Base-by-base conservation (phyloP, 176 grass and related monocot species). In the Paspalum vaginatum region DNA sequence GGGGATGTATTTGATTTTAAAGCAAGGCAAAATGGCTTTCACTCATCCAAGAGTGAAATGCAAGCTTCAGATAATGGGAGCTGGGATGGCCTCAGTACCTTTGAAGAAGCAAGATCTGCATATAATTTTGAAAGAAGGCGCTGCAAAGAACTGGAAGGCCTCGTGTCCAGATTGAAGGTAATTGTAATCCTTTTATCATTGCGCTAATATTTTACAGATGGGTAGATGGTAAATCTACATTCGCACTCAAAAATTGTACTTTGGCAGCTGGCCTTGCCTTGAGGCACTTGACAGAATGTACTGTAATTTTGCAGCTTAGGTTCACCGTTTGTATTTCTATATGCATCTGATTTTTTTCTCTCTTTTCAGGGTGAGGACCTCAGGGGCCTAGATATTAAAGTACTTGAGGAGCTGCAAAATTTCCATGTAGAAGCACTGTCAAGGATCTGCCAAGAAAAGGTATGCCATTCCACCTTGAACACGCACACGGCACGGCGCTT, bases 381-480 rank as follows among this genome's bases (percentile, higher is more conserved):
- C 44, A 93, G 64, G 76, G 95, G 92, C 12, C 81, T 98, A 74
- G 92, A 98, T 81, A 52, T 73, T 45, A 89, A 77, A 83, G 86
- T 87, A 32, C 90, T 98, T 48, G 92, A 98, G 57, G 95, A 92
- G 9, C 59, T 95, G 66, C 92, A 98, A 61, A 98, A 82, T 70
- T 98, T 98, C 74, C 95, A 95, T 84, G 88, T 95, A 47, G 90
- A 92, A 91, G 90, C 92, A n/a, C 83, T 98, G 51, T 93, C 95
- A 24, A 98, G 88, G 70, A 89, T 95, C 66, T 98, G 95, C 71
- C 90, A 98, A 85, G 92, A 91, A 85, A 98, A 98, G 88, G 95
- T 91, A 87, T 65, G 20, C 5, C 37, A 21, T 40, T 66, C 53
- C 27, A 85, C 24, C 16, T 53, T 65, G 10, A 3, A 40, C 2